phyloP scores from a whole-genome alignment of 345 rosid genomes.

The Cardiospermum halicacabum region DNA sequence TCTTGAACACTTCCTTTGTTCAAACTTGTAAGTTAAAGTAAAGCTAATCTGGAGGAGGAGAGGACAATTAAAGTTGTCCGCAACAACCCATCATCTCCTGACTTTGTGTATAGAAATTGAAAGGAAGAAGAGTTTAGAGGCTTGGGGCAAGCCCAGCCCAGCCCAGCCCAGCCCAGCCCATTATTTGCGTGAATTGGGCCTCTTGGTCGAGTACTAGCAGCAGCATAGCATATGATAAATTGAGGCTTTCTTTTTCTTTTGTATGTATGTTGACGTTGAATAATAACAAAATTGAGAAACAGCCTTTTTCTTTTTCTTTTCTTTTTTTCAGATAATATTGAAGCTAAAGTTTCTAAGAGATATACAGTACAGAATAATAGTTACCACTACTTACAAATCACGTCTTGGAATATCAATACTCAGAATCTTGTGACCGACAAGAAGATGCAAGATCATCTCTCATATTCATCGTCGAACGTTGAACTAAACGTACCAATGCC shows the following conservation, averaged over 20 bases:
- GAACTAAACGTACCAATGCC: slow-evolving; percentile 65
- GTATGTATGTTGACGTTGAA: neutral
- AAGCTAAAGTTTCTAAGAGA: slow-evolving; percentile 1
- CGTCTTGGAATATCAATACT: slow-evolving; percentile 16
- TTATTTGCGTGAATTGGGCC: neutral
- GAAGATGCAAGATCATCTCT: slow-evolving; percentile 52
- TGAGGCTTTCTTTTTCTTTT: too few relatives aligned
- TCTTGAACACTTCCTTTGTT: neutral
- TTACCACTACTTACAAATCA: neutral
- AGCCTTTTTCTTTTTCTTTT: neutral
- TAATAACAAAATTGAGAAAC: neutral
- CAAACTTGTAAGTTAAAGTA: neutral
- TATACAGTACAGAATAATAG: neutral
- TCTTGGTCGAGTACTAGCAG: too few relatives aligned
- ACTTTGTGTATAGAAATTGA: too few relatives aligned
- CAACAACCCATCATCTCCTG: too few relatives aligned
- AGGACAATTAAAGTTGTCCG: too few relatives aligned
- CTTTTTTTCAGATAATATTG: neutral
- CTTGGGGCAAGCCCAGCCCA: too few relatives aligned
- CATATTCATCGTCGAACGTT: slow-evolving; percentile 45
- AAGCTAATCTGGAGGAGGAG: too few relatives aligned
- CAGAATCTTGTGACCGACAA: slow-evolving; percentile 43
- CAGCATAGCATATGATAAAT: too few relatives aligned
- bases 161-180: too few relatives aligned
- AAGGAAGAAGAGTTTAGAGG: too few relatives aligned